Base-by-base conservation (phyloP, 1,139 yeast genomes). In the Blastobotrys serpentis region DNA sequence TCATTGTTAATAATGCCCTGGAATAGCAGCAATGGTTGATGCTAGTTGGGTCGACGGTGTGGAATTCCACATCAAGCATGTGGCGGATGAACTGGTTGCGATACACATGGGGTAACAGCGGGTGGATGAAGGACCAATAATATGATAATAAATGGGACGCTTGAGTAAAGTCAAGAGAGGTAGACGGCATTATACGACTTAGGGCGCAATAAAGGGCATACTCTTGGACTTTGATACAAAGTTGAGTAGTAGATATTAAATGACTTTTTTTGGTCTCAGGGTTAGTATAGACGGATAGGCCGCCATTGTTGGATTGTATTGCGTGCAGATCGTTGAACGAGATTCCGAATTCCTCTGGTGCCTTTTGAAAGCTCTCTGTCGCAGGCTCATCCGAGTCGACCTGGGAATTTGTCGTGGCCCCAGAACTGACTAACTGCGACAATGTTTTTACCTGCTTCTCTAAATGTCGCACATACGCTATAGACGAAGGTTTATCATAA, bases 391-490 rank as follows among this genome's bases (percentile, higher is more conserved):
- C 34, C 34, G 34, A 21, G 8, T 33, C 4, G 21, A 14, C 8
- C 11, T 33, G 38, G 19, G 13, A 33, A 11, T 11, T 13, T 33
- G 19, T 4, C 4, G 21, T 21, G 19, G 13, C 19, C 11, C 7
- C 38, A 16, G 13, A 14, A 4, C 21, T 14, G 11, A 33, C 13
- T 5, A 17, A 4, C 19, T 43, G 44, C 2, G 47, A n/a, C 37
- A 47, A 26, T 11, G 46, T 21, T 36, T 47, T 46, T 10, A 47
- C 43, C 34, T 47, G 50, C 21, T 43, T 43, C 14, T 47, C 50
- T 13, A 47, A 25, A 29, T 47, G 50, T 23, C 47, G 43, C n/a
- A 47, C 50, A 19, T 47, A 47, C 3, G 50, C 50, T 22, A 47
- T 47, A 6, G 50, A 47, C 5, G 50, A 46, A 3, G 50, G 50